phyloP scores from a whole-genome alignment of 2,329 filamentous ascomycete genomes.

The Fusarium neocosmosporiellum region DNA sequence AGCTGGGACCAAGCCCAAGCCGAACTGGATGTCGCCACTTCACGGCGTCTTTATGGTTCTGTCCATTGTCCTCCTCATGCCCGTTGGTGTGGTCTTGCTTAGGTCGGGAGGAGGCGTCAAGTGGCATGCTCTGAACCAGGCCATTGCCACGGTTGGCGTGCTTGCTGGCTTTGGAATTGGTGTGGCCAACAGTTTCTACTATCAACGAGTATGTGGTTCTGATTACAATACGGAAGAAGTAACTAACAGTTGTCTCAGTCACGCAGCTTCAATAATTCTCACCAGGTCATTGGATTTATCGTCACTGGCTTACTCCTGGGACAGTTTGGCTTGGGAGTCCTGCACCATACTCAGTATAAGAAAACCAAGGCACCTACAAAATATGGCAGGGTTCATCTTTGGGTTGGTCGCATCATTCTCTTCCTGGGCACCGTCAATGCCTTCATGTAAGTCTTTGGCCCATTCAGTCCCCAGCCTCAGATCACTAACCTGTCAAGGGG shows the following conservation, averaged over 20 bases:
- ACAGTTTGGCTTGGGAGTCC: conserved; percentile 65
- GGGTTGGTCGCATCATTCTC: conserved; percentile 66
- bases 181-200: conserved; percentile 62
- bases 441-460: conserved; percentile 59
- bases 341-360: conserved; percentile 66
- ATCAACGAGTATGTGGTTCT: conserved; percentile 61
- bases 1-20: conserved; percentile 49
- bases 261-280: conserved; percentile 61
- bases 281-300: conserved; percentile 70
- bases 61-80: conserved; percentile 65
- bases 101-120: conserved; percentile 62
- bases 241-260: conserved; percentile 53
- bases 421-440: conserved; percentile 66
- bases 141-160: conserved; percentile 59
- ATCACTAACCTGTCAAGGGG: conserved; percentile 54
- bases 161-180: conserved; percentile 64
- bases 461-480: not conserved
- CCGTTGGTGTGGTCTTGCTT: conserved; percentile 65
- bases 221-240: not conserved
- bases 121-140: conserved; percentile 67
- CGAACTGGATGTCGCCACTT: conserved; percentile 54
- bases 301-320: conserved; percentile 62
- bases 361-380: conserved; percentile 61
- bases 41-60: conserved; percentile 67
- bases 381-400: conserved; percentile 65